Percentiles rank a stretch among this genome's conserved stretches.
Evolutionary conservation across 2,329 filamentous ascomycete species (phyloP).

Genomic region (Clarireedia sp.): DNA sequence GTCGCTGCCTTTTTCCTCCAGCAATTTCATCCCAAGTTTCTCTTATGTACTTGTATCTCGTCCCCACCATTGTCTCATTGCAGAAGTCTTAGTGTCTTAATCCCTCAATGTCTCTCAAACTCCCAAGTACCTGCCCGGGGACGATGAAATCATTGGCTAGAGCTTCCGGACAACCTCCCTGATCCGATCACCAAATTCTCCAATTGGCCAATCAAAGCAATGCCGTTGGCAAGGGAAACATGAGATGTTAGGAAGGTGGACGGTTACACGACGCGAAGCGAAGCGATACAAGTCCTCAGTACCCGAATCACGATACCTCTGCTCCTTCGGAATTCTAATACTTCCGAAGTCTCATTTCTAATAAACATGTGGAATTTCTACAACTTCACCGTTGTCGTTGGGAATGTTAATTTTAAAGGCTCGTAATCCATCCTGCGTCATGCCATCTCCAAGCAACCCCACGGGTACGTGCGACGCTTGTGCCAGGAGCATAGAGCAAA

Average conservation of each 20-base stretch:
- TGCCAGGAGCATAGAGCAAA: background rate
- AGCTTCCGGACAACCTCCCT: background rate
- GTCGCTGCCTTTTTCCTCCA: background rate
- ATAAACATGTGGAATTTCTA: background rate
- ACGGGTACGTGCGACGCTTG: background rate
- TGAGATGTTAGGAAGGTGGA: constrained; percentile 1
- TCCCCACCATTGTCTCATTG: background rate
- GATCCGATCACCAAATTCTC: background rate
- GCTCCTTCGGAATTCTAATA: constrained; percentile 1
- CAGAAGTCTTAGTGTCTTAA: background rate
- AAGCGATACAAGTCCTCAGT: background rate
- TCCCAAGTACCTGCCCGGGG: too few species aligned
- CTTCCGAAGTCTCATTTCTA: background rate
- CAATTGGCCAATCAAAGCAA: background rate
- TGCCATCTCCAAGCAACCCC: background rate
- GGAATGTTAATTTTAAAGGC: background rate
- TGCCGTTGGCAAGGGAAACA: constrained; percentile 3
- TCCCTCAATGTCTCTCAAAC: background rate
- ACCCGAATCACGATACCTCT: background rate
- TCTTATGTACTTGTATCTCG: constrained; percentile 3
- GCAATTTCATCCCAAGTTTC: constrained; percentile 7
- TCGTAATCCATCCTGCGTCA: background rate
- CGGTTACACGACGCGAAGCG: constrained; percentile 1
- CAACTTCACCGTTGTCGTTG: background rate
- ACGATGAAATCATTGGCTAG: too few species aligned